Evolutionary conservation across 2,329 filamentous ascomycete genomes (phyloP), one percentile per base, ranked within the genome.

Genomic region (Penicillium sp.): DNA sequence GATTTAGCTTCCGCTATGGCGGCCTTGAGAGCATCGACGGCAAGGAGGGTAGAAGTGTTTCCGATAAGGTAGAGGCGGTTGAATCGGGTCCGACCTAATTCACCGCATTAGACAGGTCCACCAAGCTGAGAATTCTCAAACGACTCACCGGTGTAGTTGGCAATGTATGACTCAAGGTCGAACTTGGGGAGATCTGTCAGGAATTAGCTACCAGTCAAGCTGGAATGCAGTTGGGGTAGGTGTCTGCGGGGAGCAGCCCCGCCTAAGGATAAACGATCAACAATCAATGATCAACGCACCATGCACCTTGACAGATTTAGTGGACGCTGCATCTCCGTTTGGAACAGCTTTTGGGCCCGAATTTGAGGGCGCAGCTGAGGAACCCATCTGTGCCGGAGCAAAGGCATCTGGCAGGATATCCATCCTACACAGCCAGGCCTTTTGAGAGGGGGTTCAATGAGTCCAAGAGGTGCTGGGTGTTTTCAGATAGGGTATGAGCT

Each of bases 81-180:
- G 72, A 89, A 88, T 61, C 88, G 87, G 48, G 92, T 93, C 54
- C 89, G 84, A 56, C 91, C 92, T 95, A 62, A 10, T 26, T 53
- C 39, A 43, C 16, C 44, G 23, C 14, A 44, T 45, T 31, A 31
- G 28, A 31, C 42, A 29, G 23, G 11, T 16, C 26, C 10, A 11
- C 11, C 14, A 9, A 39, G 6, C 21, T 19, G 1, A 2, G 3
- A 11, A 19, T 10, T 10, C 18, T 34, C 16, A 2, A 23, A 11
- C 0, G 5, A 45, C 45, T 48, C 5, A 92, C 92, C 91, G 70
- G 80, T 82, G 75, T 97, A 99, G 70, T 97, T 96, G 62, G 88
- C 83, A 46, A 96, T 89, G 74, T 97, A 97, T 33, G 89, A 85
- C 57, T 97, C 91, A 37, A 99, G 83, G 67, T 97, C 94, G 64